phyloP scores from a whole-genome alignment of 2,329 filamentous ascomycete species.

The Neonectria sp. region DNA sequence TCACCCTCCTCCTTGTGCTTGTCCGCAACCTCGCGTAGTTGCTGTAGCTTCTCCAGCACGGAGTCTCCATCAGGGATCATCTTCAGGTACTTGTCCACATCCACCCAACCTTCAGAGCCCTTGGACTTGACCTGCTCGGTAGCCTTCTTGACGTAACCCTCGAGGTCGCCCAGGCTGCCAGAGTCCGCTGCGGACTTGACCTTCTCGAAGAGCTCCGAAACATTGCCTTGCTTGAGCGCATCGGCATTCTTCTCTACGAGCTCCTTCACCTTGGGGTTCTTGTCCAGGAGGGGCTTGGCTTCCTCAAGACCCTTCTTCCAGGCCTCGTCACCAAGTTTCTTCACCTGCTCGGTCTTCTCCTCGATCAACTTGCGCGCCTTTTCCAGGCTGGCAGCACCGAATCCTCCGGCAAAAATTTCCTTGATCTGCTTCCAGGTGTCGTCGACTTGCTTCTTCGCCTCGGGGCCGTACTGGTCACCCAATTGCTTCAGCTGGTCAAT shows the following conservation, averaged over 20 bases:
- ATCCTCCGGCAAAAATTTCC: conserved; percentile 74
- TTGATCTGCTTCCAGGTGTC: conserved; percentile 78
- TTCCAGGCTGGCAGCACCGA: conserved; percentile 66
- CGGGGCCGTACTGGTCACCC: conserved; percentile 79
- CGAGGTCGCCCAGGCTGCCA: conserved; percentile 67
- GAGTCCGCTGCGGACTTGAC: conserved; percentile 73
- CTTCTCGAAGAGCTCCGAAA: conserved; percentile 74
- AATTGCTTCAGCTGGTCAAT: conserved; percentile 79
- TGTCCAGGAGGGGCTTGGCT: conserved; percentile 80
- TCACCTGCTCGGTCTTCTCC: conserved; percentile 78
- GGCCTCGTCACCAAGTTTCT: conserved; percentile 78
- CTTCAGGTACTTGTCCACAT: conserved; percentile 74
- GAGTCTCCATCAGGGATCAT: conserved; percentile 76
- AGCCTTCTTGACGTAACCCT: conserved; percentile 53
- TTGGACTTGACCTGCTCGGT: conserved; percentile 62
- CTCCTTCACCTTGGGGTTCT: conserved; percentile 83
- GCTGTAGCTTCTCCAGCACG: conserved; percentile 75
- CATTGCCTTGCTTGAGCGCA: conserved; percentile 76
- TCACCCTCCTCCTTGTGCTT: conserved; percentile 80
- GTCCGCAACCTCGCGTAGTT: conserved; percentile 75
- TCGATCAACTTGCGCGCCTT: conserved; percentile 75
- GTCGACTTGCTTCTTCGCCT: conserved; percentile 83
- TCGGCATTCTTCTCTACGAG: conserved; percentile 80
- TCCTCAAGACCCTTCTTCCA: conserved; percentile 81
- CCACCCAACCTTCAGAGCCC: conserved; percentile 60